Evolutionary conservation across 331 rosid species (phyloP), one percentile per base, ranked within the genome.

Genomic region (Quercus phellos): DNA sequence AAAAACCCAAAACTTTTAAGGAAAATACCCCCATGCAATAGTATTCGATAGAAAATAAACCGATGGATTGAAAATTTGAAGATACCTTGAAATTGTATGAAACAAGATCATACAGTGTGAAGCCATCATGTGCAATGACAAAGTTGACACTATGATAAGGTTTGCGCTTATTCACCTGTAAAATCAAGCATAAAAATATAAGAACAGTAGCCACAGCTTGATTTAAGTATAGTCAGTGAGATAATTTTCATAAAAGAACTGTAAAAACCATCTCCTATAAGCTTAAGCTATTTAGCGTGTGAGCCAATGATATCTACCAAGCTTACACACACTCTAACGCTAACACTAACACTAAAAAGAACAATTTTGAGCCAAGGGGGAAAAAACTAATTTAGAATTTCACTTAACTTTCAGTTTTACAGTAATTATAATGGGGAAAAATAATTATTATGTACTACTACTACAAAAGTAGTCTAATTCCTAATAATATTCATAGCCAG

Each of bases 41-140:
- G 66, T 27, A 74, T 58, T 59, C 30, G 54, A 61, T 51, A 42
- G 68, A 72, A 72, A 74, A 68, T 21, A 68, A 71, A 68, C 21
- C n/a, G 42, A 46, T 26, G n/a, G 10, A 4, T 19, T 17, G 16
- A 51, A 70, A 70, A 73, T 70, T 68, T 70, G 70, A 43, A 75
- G 58, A 74, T 91, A 93, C 99, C 99, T 95, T 95, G 75, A 82
- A 83, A 82, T 93, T 89, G 92, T 93, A 95, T 59, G 99, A 93
- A 85, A 93, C 98, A 67, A 95, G 99, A 83, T 95, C 99, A 66
- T 16, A 70, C 53, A 95, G 84, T 58, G 92, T 91, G 84, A 95
- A 93, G 51, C 99, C 99, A 75, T 93, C 99, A 79, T 95, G 98
- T 3, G 99, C 96, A 79, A 84, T 84, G 72, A 95, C 82, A 59